Evolutionary conservation across 176 grass and related monocot species (phyloP).

Genomic region (Oryza meridionalis): DNA sequence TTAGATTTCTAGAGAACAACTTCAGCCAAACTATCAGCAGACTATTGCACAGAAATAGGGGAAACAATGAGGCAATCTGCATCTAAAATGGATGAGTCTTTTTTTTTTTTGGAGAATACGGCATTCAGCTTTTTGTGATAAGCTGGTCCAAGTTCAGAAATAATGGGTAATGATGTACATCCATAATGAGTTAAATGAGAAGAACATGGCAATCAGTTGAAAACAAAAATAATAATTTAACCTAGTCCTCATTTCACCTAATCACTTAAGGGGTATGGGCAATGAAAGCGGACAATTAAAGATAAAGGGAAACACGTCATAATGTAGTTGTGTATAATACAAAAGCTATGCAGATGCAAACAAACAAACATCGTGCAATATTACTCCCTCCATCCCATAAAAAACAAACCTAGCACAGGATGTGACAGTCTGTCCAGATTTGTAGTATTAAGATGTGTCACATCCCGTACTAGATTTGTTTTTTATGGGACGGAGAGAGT

Average conservation of each 20-base stretch:
- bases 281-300: background rate
- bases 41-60: background rate
- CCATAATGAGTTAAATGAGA: background rate
- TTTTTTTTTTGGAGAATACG: too few relatives aligned
- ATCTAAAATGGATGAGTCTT: background rate
- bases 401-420: too few relatives aligned
- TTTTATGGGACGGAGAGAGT: too few relatives aligned
- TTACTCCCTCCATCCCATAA: too few relatives aligned
- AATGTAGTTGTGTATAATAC: background rate
- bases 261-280: background rate
- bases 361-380: background rate
- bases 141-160: background rate
- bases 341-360: background rate
- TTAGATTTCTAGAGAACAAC: background rate
- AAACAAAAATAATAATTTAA: background rate
- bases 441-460: too few relatives aligned
- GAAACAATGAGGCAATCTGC: slow-evolving; percentile 1
- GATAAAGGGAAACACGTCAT: background rate
- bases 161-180: background rate
- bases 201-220: background rate
- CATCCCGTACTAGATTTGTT: too few relatives aligned
- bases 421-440: too few relatives aligned
- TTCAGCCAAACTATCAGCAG: background rate
- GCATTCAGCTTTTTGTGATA: too few relatives aligned
- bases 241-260: background rate